Percentiles rank a stretch among this genome's conserved stretches.
These are phyloP conservation scores for Tulasnella sp. DNA, from an alignment of 768 basidiomycete species.

Conservation along the genomic window DNA sequence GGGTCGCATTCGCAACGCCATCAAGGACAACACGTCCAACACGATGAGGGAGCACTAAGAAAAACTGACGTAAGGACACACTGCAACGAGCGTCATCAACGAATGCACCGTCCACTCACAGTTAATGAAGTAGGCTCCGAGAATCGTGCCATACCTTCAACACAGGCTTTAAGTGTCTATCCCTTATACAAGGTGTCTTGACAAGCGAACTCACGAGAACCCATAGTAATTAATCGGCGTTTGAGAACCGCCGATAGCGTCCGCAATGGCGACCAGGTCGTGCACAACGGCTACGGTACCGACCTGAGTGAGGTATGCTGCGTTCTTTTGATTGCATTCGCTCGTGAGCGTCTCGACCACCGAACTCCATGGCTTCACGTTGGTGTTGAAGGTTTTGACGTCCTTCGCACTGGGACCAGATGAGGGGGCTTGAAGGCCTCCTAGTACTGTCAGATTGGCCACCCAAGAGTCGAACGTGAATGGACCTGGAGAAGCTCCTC, in stretches of 20 bases:
- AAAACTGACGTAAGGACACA: neutral
- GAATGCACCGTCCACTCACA: neutral
- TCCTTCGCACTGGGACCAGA: neutral
- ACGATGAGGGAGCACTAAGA: constrained; percentile 3
- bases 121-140: constrained; percentile 5
- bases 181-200: neutral
- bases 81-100: neutral
- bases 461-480: neutral
- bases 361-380: neutral
- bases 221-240: neutral
- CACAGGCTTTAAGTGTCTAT: neutral
- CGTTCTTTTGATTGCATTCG: neutral
- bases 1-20: neutral
- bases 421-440: neutral
- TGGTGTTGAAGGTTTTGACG: neutral
- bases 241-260: neutral
- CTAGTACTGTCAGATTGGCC: neutral
- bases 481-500: neutral
- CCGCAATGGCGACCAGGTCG: neutral
- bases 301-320: neutral
- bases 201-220: neutral
- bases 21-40: constrained; percentile 12
- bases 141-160: constrained; percentile 8
- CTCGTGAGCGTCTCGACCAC: neutral
- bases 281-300: neutral